These are phyloP conservation scores for Starmerella apicola DNA, from an alignment of 805 yeast genomes.

Conservation along the genomic window DNA sequence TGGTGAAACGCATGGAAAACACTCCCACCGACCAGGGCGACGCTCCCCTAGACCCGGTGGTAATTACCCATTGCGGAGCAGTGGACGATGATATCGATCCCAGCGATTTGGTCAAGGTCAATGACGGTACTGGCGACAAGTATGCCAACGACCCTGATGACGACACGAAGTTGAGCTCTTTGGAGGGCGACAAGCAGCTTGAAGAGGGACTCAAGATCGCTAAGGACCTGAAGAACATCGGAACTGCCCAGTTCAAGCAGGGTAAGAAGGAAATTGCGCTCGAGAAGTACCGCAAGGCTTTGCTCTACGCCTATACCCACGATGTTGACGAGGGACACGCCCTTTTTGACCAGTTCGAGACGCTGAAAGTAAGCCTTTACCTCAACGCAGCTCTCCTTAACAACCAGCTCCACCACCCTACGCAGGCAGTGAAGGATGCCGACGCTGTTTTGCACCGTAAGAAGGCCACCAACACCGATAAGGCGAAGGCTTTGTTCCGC, in stretches of 20 bases:
- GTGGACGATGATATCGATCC: conserved; percentile 47
- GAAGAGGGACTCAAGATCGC: conserved; percentile 48
- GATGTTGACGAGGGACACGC: conserved; percentile 46
- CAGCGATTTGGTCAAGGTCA: conserved; percentile 38
- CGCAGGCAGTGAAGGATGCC: conserved; percentile 46
- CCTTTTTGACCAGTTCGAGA: conserved; percentile 34
- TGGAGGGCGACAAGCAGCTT: conserved; percentile 31
- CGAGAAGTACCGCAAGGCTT: conserved; percentile 61
- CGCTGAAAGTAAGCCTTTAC: conserved; percentile 49
- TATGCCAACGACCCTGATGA: conserved; percentile 68
- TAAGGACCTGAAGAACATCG: conserved; percentile 56
- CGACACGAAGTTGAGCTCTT: conserved; percentile 51
- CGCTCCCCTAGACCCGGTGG: conserved; percentile 58
- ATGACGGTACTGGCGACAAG: conserved; percentile 74
- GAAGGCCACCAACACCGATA: conserved; percentile 45
- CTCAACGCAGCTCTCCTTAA: conserved; percentile 68
- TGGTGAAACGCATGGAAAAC: conserved; percentile 68
- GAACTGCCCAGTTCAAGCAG: conserved; percentile 60
- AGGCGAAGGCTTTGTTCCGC: conserved; percentile 78
- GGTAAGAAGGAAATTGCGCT: conserved; percentile 47
- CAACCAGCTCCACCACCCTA: conserved; percentile 46
- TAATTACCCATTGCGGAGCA: conserved; percentile 68
- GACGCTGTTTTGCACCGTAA: conserved; percentile 54
- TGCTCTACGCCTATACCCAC: conserved; percentile 54
- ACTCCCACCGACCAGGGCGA: conserved; percentile 53